These are phyloP conservation scores for Penstemon barbatus DNA, from an alignment of 257 asterid species.

Conservation along the genomic window DNA sequence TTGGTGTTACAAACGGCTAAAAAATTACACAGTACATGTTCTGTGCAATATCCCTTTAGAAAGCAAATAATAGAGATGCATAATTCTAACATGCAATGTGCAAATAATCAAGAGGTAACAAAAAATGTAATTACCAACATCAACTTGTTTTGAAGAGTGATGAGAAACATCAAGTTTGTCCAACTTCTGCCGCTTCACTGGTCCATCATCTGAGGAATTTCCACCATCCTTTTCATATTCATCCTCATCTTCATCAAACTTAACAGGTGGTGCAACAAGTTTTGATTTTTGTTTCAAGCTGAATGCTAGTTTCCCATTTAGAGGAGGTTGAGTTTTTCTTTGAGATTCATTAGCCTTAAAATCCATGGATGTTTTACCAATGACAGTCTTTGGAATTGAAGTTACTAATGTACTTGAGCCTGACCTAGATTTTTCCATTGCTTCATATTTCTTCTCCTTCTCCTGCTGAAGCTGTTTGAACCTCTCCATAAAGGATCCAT, in stretches of 20 bases:
- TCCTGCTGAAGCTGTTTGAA: slow-evolving; percentile 89
- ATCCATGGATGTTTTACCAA: slow-evolving; percentile 46
- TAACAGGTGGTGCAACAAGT: slow-evolving; percentile 67
- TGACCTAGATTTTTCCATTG: slow-evolving; percentile 39
- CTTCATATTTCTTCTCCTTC: slow-evolving; percentile 51
- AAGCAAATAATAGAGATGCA: neutral
- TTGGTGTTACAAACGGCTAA: no score
- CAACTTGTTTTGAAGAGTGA: slow-evolving; percentile 47
- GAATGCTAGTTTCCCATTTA: slow-evolving; percentile 85
- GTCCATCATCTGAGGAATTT: slow-evolving; percentile 61
- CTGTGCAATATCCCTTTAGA: slow-evolving; percentile 11
- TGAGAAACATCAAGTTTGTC: slow-evolving; percentile 45
- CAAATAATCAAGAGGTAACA: neutral
- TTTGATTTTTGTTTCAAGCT: slow-evolving; percentile 89
- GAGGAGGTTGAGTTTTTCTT: slow-evolving; percentile 44
- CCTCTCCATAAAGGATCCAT: slow-evolving; percentile 98
- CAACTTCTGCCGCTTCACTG: slow-evolving; percentile 70
- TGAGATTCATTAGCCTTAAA: slow-evolving; percentile 46
- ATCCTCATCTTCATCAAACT: slow-evolving; percentile 77
- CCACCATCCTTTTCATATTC: slow-evolving; percentile 64
- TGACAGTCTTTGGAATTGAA: slow-evolving; percentile 66
- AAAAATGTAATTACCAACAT: neutral
- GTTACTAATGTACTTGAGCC: slow-evolving; percentile 46
- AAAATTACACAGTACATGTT: slow-evolving; percentile 19
- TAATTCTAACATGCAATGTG: neutral